Percentiles rank a stretch among this genome's conserved stretches.
Evolutionary conservation across 1,284 basidiomycete species (phyloP).

Genomic region (Omphalotus olearius): DNA sequence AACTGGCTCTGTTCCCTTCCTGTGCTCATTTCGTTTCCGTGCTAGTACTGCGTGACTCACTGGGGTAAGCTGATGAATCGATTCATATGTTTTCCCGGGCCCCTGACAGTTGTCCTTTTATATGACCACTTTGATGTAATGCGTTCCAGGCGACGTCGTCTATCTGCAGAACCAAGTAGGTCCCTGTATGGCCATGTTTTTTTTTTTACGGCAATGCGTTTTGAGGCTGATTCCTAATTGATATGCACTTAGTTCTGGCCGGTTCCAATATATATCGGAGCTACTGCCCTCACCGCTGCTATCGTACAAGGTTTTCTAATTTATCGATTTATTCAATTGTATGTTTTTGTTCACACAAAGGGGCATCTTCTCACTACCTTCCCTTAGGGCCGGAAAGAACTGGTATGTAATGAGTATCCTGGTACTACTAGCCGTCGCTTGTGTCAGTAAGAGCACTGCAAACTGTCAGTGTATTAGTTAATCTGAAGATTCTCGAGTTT

Average conservation of each 20-base stretch:
- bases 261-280: not conserved
- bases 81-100: not conserved
- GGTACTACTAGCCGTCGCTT: not conserved
- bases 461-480: no score
- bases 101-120: no score
- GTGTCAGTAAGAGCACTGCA: no score
- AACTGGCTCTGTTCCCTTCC: not conserved
- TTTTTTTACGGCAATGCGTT: not conserved
- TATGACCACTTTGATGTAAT: no score
- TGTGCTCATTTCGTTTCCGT: not conserved
- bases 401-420: not conserved
- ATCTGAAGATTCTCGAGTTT: no score
- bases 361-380: not conserved
- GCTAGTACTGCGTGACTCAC: not conserved
- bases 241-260: conserved; percentile 7
- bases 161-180: not conserved
- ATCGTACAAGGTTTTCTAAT: conserved; percentile 9
- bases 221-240: not conserved
- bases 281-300: conserved; percentile 1
- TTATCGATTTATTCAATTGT: not conserved
- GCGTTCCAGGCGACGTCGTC: no score
- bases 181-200: not conserved
- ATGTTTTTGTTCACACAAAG: not conserved
- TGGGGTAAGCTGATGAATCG: not conserved
- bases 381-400: not conserved